These are phyloP conservation scores for Leucogyrophana mollusca DNA, from an alignment of 768 basidiomycete species.

Conservation along the genomic window DNA sequence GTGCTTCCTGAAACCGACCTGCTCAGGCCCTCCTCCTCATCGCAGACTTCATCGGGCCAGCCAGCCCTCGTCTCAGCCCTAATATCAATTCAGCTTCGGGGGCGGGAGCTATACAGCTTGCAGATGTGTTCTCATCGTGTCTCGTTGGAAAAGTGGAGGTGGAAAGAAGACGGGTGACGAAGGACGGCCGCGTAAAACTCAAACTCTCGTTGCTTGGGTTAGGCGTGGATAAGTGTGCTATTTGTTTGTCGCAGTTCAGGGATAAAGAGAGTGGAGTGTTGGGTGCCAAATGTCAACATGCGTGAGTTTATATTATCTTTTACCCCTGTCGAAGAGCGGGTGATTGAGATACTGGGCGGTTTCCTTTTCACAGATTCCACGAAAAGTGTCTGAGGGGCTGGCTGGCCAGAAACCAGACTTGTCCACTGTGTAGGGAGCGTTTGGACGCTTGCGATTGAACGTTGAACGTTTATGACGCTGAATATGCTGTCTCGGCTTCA, in stretches of 20 bases:
- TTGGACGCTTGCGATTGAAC: constrained; percentile 30
- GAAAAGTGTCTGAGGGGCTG: constrained; percentile 61
- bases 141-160: constrained; percentile 51
- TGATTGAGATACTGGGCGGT: background rate
- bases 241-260: constrained; percentile 72
- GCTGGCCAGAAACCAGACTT: constrained; percentile 58
- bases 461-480: background rate
- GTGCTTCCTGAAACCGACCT: constrained; percentile 17
- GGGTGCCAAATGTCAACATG: constrained; percentile 60
- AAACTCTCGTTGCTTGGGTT: constrained; percentile 65
- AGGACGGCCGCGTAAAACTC: constrained; percentile 68
- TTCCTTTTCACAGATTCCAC: constrained; percentile 44
- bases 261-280: constrained; percentile 54
- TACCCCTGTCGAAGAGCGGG: background rate
- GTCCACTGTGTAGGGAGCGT: constrained; percentile 61
- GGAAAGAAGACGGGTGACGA: constrained; percentile 54
- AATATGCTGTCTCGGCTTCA: background rate
- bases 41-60: constrained; percentile 62
- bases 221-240: constrained; percentile 66
- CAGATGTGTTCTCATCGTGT: constrained; percentile 9
- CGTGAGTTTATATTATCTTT: constrained; percentile 28
- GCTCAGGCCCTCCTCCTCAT: constrained; percentile 57
- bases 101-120: background rate
- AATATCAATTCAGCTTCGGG: constrained; percentile 5
- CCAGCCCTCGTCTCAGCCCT: constrained; percentile 24